Percentiles rank a stretch among this genome's conserved stretches.
Conservation (phyloP, 2,329 filamentous ascomycete species). For the Ascosphaera acerosa region DNA sequence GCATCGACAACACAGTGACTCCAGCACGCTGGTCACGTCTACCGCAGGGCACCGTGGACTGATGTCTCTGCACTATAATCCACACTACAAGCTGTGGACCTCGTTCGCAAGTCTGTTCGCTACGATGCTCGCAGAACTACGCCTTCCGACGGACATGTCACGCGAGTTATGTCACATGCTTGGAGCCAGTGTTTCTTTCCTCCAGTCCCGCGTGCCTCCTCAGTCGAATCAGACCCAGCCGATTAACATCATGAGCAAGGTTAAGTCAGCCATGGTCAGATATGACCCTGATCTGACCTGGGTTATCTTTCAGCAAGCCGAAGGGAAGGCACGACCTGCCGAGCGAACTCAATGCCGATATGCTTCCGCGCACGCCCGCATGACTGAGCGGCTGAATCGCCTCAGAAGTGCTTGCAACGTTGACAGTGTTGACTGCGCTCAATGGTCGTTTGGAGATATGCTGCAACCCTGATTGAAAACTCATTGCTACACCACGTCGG, state of each 20-base stretch:
- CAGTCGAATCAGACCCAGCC: constrained; percentile 2
- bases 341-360: too few relatives aligned
- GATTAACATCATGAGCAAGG: constrained; percentile 9
- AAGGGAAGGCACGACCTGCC: too few relatives aligned
- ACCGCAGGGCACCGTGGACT: constrained; percentile 6
- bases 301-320: constrained; percentile 15
- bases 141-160: constrained; percentile 15
- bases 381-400: too few relatives aligned
- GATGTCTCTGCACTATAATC: constrained; percentile 11
- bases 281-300: constrained; percentile 20
- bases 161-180: constrained; percentile 19
- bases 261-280: constrained; percentile 16
- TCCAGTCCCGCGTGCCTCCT: constrained; percentile 2
- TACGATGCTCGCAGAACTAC: constrained; percentile 16
- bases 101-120: constrained; percentile 15
- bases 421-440: too few relatives aligned
- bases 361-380: too few relatives aligned
- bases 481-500: too few relatives aligned
- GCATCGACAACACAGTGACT: neutral
- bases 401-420: too few relatives aligned
- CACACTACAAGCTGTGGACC: constrained; percentile 17
- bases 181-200: constrained; percentile 14
- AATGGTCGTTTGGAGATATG: too few relatives aligned
- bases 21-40: constrained; percentile 7
- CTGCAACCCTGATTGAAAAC: too few relatives aligned